Evolutionary conservation across 805 yeast species (phyloP), one percentile per base, ranked within the genome.

Genomic region (Wickerhamiella brachini): DNA sequence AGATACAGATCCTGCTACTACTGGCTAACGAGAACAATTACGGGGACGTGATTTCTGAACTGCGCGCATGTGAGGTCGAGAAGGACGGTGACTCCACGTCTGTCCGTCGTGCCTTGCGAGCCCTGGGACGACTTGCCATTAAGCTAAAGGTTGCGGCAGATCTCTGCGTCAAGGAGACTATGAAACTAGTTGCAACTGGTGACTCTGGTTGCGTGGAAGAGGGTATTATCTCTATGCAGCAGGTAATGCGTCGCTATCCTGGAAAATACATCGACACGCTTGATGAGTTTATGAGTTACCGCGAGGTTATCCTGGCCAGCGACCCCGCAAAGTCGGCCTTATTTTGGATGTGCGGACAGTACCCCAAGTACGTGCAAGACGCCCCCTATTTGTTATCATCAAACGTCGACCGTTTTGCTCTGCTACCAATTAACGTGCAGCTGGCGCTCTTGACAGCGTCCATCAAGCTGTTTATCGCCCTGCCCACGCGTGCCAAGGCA

Each of bases 111-210:
- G 88, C 97, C 0, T 79, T 90, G 2, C 69, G 95, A 53, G 95
- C 95, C 0, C 79, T 90, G 54, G 97, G 97, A 1, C 85, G 88
- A 60, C 69, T 90, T 20, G 95, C 96, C 0, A 79, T 88, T 24
- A 86, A 85, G 60, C 66, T 87, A 15, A 79, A 78, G 23, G 64
- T 65, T 8, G 79, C 85, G 0, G 80, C 89, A 0, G 68, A 71
- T 5, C 71, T 71, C 22, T 85, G 95, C 64, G 82, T 85, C 3
- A 74, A 75, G 5, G 76, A 79, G 1, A 65, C 89, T 7, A 59
- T 77, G 38, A 80, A 75, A 29, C 71, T 87, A 50, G 66, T 82
- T 1, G 70, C 80, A 4, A 80, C 80, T 54, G 84, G 82, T 0
- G 77, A 83, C 2, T 77, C 85, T 9, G 81, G 84, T 59, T 76